Conservation (phyloP, 169 alveolate species). For the Eimeria necatrix region DNA sequence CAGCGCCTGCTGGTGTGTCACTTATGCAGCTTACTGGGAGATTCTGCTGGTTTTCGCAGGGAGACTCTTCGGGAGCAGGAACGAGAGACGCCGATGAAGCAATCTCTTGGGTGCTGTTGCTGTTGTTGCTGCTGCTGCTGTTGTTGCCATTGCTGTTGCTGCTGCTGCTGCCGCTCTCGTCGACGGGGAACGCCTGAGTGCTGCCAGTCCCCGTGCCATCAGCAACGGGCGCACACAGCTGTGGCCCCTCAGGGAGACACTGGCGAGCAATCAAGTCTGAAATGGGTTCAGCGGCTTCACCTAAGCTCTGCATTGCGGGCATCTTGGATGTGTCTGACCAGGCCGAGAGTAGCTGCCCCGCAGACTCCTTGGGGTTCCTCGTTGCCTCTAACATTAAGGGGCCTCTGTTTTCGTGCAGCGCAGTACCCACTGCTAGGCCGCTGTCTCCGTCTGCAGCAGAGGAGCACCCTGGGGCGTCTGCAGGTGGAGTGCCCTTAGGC, state of each 20-base stretch:
- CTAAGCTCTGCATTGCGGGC: constrained; percentile 2
- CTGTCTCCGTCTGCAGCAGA: constrained; percentile 18
- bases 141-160: background rate
- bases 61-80: background rate
- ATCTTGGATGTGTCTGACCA: too few species aligned
- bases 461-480: too few species aligned
- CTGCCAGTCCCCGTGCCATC: background rate
- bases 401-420: background rate
- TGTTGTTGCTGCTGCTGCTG: constrained; percentile 13
- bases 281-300: background rate
- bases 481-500: too few species aligned
- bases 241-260: background rate
- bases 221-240: background rate
- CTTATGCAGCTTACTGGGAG: background rate
- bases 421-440: background rate
- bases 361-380: background rate
- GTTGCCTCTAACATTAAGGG: background rate
- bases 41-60: background rate
- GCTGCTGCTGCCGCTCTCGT: constrained; percentile 1
- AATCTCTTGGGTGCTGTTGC: background rate
- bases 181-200: background rate
- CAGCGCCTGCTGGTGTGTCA: background rate
- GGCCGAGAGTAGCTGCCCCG: background rate
- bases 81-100: background rate
- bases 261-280: background rate